Evolutionary conservation across 2,329 filamentous ascomycete genomes (phyloP).

Genomic region (Calcarisporium arbuscula): DNA sequence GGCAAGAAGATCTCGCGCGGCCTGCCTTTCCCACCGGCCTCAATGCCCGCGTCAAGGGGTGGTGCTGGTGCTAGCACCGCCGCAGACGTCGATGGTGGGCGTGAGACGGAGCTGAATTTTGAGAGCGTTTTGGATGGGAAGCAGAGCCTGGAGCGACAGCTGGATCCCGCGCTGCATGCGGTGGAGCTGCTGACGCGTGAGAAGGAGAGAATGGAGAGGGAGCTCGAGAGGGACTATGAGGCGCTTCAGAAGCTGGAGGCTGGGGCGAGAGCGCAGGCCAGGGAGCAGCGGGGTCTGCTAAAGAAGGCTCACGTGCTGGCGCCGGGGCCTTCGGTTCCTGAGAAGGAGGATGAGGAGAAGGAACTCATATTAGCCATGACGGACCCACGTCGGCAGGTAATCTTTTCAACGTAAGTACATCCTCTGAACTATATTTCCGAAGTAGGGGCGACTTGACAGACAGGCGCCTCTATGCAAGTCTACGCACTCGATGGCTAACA

Average conservation of each 20-base stretch:
- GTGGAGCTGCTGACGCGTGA: conserved; percentile 55
- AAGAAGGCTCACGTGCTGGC: conserved; percentile 45
- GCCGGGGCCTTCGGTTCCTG: conserved; percentile 24
- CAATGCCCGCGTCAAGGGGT: conserved; percentile 16
- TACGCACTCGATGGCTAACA: conserved; percentile 1
- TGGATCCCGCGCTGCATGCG: conserved; percentile 57
- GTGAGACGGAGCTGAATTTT: conserved; percentile 57
- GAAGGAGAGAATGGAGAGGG: conserved; percentile 47
- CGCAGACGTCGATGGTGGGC: conserved; percentile 30
- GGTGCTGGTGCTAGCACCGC: conserved; percentile 9
- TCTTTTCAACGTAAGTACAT: conserved; percentile 12
- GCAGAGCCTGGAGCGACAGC: conserved; percentile 46
- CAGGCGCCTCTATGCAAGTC: no score
- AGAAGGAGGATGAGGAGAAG: conserved; percentile 5
- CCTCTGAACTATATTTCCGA: neutral
- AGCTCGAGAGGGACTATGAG: conserved; percentile 50
- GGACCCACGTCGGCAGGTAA: neutral
- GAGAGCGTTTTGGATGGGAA: conserved; percentile 59
- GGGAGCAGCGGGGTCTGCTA: conserved; percentile 41
- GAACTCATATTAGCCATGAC: conserved; percentile 6
- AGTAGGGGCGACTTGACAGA: no score
- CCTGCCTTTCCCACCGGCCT: conserved; percentile 59
- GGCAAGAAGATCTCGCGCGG: conserved; percentile 51
- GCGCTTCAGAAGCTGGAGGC: conserved; percentile 43
- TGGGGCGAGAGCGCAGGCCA: conserved; percentile 49